A percentile compares a stretch with the other conserved stretches of the same genome.
Evolutionary conservation across 1,139 yeast species (phyloP).

Genomic region (Kodamaea arcana): DNA sequence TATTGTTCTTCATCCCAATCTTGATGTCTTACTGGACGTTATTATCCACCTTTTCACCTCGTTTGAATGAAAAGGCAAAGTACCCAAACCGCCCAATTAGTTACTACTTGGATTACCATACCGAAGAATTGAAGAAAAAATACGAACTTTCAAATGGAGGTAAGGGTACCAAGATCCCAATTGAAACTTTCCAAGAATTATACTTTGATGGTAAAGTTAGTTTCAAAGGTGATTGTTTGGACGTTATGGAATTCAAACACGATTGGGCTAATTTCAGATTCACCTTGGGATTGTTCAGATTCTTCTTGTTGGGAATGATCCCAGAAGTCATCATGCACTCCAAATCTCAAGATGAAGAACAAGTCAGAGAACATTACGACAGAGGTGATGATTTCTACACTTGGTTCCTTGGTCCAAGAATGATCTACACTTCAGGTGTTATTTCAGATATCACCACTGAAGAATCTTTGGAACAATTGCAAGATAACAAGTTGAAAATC

Average conservation of each 20-base stretch:
- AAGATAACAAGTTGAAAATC: constrained; percentile 83
- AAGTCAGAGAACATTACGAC: constrained; percentile 92
- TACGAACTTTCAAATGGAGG: constrained; percentile 58
- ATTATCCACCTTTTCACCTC: constrained; percentile 72
- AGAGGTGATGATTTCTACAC: constrained; percentile 95
- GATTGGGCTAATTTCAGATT: constrained; percentile 87
- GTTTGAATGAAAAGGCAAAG: constrained; percentile 73
- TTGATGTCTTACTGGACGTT: constrained; percentile 81
- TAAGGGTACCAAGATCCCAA: constrained; percentile 70
- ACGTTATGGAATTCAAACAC: constrained; percentile 79
- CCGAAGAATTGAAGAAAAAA: constrained; percentile 64
- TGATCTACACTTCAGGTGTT: constrained; percentile 89
- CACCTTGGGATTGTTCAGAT: constrained; percentile 73
- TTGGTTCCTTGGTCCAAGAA: constrained; percentile 92
- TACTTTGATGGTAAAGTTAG: constrained; percentile 81
- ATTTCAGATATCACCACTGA: constrained; percentile 66
- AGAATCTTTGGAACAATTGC: constrained; percentile 81
- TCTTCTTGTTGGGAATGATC: constrained; percentile 81
- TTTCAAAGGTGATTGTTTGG: constrained; percentile 85
- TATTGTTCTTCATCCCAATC: constrained; percentile 61
- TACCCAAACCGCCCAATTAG: constrained; percentile 78
- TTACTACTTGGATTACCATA: constrained; percentile 78
- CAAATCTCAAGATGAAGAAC: constrained; percentile 93
- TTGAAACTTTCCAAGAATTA: constrained; percentile 89
- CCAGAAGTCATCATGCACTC: constrained; percentile 93